These are phyloP conservation scores for Sporothrix phasma DNA, from an alignment of 2,329 filamentous ascomycete genomes.

Conservation along the genomic window DNA sequence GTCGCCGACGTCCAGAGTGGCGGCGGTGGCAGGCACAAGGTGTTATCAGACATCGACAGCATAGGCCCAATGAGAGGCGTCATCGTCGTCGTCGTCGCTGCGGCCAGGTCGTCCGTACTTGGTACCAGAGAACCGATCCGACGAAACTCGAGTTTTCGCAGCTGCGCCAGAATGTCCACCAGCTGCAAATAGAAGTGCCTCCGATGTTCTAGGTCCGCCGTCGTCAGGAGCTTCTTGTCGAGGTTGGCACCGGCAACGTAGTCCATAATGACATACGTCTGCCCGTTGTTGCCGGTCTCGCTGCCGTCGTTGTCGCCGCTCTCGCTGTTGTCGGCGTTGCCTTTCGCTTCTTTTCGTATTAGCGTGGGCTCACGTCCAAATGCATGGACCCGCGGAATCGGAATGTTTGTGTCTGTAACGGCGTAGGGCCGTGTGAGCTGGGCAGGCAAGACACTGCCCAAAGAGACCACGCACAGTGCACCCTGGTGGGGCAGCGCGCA, in stretches of 20 bases:
- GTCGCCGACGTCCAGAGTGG: neutral
- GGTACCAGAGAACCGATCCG: slow-evolving; percentile 22
- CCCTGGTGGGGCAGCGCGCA: too few species aligned
- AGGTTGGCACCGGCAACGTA: slow-evolving; percentile 19
- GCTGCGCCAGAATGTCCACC: slow-evolving; percentile 22
- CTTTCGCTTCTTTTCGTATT: neutral
- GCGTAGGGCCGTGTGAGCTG: too few species aligned
- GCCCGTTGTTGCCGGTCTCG: slow-evolving; percentile 2
- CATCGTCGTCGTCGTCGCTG: too few species aligned
- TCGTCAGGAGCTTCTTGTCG: slow-evolving; percentile 12
- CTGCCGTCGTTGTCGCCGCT: neutral
- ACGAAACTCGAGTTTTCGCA: slow-evolving; percentile 21
- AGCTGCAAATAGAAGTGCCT: slow-evolving; percentile 18
- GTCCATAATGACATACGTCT: slow-evolving; percentile 21
- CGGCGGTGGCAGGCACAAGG: neutral
- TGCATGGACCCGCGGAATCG: slow-evolving; percentile 20
- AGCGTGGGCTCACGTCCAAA: slow-evolving; percentile 17
- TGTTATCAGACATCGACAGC: slow-evolving; percentile 15
- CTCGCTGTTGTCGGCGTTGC: neutral
- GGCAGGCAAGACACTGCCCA: too few species aligned
- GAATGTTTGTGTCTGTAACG: slow-evolving; percentile 21
- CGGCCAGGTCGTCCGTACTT: neutral
- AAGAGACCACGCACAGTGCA: too few species aligned
- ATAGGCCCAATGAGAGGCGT: slow-evolving; percentile 14
- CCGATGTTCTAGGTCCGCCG: neutral